Conservation (phyloP, 768 basidiomycete species). For the Collybiopsis luxurians region DNA sequence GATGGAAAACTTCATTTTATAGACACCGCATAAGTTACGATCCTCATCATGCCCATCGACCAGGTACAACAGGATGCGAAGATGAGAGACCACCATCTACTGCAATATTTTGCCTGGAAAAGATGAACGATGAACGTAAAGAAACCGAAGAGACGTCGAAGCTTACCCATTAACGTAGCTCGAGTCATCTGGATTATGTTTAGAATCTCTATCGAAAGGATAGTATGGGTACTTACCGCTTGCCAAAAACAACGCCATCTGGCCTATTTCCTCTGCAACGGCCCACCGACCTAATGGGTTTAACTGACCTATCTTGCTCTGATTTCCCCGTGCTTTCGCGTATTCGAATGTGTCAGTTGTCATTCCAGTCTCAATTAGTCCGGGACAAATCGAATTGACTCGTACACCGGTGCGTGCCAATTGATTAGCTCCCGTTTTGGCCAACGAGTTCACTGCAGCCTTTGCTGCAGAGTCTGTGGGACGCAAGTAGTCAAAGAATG, state of each 20-base stretch:
- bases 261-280: conserved; percentile 86
- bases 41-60: conserved; percentile 55
- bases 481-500: conserved; percentile 2
- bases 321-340: conserved; percentile 74
- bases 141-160: neutral
- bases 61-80: conserved; percentile 77
- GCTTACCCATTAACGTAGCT: conserved; percentile 81
- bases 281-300: conserved; percentile 84
- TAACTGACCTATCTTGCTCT: conserved; percentile 74
- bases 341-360: conserved; percentile 73
- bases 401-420: conserved; percentile 81
- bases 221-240: conserved; percentile 57
- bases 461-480: conserved; percentile 84
- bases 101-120: conserved; percentile 62
- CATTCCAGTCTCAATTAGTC: conserved; percentile 93
- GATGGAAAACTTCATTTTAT: no score
- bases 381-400: conserved; percentile 88
- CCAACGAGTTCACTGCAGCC: conserved; percentile 89
- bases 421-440: conserved; percentile 78
- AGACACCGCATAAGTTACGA: neutral
- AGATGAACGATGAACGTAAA: no score
- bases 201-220: neutral
- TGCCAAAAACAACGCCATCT: conserved; percentile 81
- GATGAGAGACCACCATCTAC: conserved; percentile 86
- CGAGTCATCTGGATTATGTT: conserved; percentile 60